A percentile compares a stretch with the other conserved stretches of the same genome.
Conservation (phyloP, 768 basidiomycete genomes). For the Leccinum incarnatum region DNA sequence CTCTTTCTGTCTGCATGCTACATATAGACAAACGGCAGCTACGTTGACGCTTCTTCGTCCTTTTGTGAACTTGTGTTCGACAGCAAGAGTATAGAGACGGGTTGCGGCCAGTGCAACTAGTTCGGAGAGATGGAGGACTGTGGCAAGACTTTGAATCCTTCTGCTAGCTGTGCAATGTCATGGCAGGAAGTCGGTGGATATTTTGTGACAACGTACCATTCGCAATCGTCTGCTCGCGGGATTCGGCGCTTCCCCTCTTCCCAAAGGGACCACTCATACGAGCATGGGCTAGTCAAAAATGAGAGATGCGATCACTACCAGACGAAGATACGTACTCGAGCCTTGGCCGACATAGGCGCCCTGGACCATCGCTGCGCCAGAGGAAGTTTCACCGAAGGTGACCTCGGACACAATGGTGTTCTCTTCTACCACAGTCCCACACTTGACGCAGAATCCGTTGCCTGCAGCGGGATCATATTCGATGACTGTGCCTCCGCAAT, state of each 20-base stretch:
- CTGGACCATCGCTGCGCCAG: slow-evolving; percentile 93
- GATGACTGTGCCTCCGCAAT: slow-evolving; percentile 81
- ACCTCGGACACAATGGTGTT: slow-evolving; percentile 93
- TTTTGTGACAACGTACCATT: slow-evolving; percentile 56
- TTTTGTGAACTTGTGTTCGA: slow-evolving; percentile 92
- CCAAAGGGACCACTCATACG: slow-evolving; percentile 82
- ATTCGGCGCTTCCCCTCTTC: slow-evolving; percentile 74
- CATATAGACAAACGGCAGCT: slow-evolving; percentile 93
- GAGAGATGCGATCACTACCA: neutral
- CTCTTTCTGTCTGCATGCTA: slow-evolving; percentile 89
- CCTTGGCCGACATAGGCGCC: slow-evolving; percentile 91
- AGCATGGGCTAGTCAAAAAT: slow-evolving; percentile 59
- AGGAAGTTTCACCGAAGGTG: slow-evolving; percentile 89
- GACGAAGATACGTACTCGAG: slow-evolving; percentile 61
- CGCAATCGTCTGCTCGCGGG: slow-evolving; percentile 86
- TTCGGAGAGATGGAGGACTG: slow-evolving; percentile 74
- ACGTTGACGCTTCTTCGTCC: slow-evolving; percentile 91
- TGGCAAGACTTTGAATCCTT: slow-evolving; percentile 81
- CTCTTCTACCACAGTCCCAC: slow-evolving; percentile 90
- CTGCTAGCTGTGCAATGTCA: slow-evolving; percentile 55
- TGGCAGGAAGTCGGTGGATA: neutral
- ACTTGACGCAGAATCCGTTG: slow-evolving; percentile 80
- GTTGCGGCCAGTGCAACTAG: slow-evolving; percentile 77
- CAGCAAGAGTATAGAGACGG: slow-evolving; percentile 88
- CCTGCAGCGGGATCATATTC: slow-evolving; percentile 84